These are phyloP conservation scores for Pseudogymnoascus sp. DNA, from an alignment of 2,329 filamentous ascomycete genomes.

Conservation along the genomic window DNA sequence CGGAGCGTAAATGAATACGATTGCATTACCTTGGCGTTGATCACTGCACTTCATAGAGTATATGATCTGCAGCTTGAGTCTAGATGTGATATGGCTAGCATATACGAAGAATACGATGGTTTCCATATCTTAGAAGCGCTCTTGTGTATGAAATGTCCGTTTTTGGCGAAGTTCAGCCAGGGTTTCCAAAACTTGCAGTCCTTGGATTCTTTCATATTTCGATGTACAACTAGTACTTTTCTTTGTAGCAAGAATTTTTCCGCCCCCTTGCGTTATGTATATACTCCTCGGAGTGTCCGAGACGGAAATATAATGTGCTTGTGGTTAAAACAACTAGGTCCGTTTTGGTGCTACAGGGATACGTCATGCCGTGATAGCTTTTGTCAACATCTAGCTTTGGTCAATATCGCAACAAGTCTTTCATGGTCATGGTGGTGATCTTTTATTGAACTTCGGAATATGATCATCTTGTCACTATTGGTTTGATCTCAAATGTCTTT, in stretches of 20 bases:
- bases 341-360: neutral
- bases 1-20: neutral
- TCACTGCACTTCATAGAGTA: neutral
- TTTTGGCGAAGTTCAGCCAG: neutral
- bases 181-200: neutral
- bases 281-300: neutral
- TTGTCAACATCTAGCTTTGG: neutral
- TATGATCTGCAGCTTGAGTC: neutral
- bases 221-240: neutral
- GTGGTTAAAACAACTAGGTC: neutral
- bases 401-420: neutral
- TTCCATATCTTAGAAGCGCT: neutral
- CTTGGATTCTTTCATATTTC: neutral
- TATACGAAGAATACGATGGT: constrained; percentile 4
- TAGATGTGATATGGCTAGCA: constrained; percentile 4
- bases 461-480: neutral
- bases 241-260: neutral
- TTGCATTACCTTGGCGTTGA: neutral
- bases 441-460: neutral
- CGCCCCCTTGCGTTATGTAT: neutral
- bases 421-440: neutral
- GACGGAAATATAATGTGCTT: neutral
- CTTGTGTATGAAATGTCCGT: neutral
- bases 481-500: neutral
- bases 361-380: constrained; percentile 2